Conservation (phyloP, 2,329 filamentous ascomycete species). For the Sporothrix luriei region DNA sequence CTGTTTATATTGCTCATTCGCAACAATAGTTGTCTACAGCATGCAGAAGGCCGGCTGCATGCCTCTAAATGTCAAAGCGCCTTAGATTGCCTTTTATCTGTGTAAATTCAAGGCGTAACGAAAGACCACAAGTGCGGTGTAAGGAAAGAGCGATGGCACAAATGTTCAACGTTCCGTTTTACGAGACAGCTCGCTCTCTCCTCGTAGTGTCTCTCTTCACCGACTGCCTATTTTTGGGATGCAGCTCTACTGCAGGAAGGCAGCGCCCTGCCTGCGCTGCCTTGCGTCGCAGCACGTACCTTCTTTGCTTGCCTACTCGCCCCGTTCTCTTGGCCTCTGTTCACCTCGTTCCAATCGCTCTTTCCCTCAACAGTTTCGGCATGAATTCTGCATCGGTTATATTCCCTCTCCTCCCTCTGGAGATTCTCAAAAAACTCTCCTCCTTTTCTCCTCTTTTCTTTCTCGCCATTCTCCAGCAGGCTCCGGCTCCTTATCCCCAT, state of each 20-base stretch:
- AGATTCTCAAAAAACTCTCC: background rate
- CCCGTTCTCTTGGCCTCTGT: background rate
- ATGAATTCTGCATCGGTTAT: background rate
- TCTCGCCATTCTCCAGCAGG: background rate
- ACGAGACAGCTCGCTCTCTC: background rate
- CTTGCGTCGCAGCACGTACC: slow-evolving; percentile 12
- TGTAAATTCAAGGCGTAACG: background rate
- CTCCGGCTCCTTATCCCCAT: background rate
- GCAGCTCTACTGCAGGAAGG: slow-evolving; percentile 11
- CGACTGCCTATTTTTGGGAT: background rate
- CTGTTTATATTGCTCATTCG: background rate
- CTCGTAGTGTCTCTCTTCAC: background rate
- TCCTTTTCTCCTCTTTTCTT: background rate
- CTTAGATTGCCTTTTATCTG: background rate
- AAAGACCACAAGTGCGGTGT: background rate
- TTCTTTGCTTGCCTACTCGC: background rate
- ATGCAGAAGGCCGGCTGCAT: slow-evolving; percentile 2
- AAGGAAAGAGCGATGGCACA: background rate
- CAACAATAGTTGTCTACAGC: background rate
- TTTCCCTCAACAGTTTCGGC: background rate
- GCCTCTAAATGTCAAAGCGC: background rate
- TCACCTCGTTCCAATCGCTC: slow-evolving; percentile 9
- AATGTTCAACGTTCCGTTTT: background rate
- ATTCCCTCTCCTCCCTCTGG: background rate
- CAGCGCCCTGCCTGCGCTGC: background rate